phyloP scores from a whole-genome alignment of 1,139 yeast species.

The Nakaseomyces delphensis region DNA sequence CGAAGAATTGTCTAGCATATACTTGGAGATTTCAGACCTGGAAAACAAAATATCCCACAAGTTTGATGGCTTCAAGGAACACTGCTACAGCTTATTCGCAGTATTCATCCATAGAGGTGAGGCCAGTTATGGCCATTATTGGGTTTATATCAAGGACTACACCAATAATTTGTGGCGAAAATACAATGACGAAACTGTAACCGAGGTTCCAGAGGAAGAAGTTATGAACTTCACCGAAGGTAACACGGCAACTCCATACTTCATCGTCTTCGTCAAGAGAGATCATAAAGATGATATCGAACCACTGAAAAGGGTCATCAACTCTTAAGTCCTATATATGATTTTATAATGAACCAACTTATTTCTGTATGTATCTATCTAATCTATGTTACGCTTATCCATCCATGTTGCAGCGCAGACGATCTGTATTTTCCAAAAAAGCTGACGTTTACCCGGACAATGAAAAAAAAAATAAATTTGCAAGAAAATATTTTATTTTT shows the following conservation, averaged over 20 bases:
- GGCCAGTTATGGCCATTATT: slow-evolving; percentile 93
- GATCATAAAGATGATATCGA: slow-evolving; percentile 54
- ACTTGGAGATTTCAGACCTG: slow-evolving; percentile 36
- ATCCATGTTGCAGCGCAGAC: too few relatives aligned
- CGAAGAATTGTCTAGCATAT: slow-evolving; percentile 34
- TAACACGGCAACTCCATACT: slow-evolving; percentile 89
- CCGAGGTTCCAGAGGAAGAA: slow-evolving; percentile 66
- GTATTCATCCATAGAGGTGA: slow-evolving; percentile 93
- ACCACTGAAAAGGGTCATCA: slow-evolving; percentile 48
- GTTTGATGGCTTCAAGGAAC: slow-evolving; percentile 48
- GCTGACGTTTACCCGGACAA: too few relatives aligned
- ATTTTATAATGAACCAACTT: too few relatives aligned
- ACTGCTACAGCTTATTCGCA: slow-evolving; percentile 80
- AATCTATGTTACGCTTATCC: too few relatives aligned
- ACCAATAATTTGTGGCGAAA: slow-evolving; percentile 59
- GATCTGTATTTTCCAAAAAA: too few relatives aligned
- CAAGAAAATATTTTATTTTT: too few relatives aligned
- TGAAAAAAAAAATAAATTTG: too few relatives aligned
- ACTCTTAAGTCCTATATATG: too few relatives aligned
- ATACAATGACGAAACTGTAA: slow-evolving; percentile 85
- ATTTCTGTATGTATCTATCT: too few relatives aligned
- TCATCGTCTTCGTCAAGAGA: slow-evolving; percentile 71
- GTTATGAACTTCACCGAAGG: slow-evolving; percentile 61
- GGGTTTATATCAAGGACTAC: slow-evolving; percentile 85
- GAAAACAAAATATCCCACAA: slow-evolving; percentile 46